Percentiles rank a stretch among this genome's conserved stretches.
Evolutionary conservation across 148 eudicot species (phyloP).

Genomic region (Drosera capensis): DNA sequence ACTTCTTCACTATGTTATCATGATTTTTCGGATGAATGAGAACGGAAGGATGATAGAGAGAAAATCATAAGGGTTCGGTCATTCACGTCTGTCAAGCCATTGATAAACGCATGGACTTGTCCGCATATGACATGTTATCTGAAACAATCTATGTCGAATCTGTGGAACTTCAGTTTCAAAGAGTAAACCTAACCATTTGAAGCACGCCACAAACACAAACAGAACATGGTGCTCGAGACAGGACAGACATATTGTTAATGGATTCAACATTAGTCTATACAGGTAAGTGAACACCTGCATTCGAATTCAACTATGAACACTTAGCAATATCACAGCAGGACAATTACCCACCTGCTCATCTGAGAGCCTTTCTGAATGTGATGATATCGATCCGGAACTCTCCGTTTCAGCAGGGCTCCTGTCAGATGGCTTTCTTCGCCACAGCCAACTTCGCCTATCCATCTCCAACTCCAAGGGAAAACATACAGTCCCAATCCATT

Average conservation of each 20-base stretch:
- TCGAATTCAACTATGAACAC: background rate
- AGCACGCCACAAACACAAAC: too few species aligned
- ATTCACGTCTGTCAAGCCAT: background rate
- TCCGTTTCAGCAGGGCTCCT: conserved; percentile 74
- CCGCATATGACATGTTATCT: background rate
- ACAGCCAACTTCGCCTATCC: conserved; percentile 82
- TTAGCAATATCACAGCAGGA: background rate
- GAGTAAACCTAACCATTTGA: background rate
- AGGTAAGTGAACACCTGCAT: too few species aligned
- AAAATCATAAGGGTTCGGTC: conserved; percentile 1
- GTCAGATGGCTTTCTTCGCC: conserved; percentile 77
- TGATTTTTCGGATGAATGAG: background rate
- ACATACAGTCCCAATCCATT: conserved; percentile 12
- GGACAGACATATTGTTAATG: too few species aligned
- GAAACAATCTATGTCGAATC: background rate
- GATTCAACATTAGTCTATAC: background rate
- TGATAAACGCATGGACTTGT: background rate
- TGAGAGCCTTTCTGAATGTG: conserved; percentile 69
- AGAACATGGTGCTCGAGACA: too few species aligned
- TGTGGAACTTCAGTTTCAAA: background rate
- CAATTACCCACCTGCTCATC: conserved; percentile 63
- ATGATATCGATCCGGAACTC: conserved; percentile 63
- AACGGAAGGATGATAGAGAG: background rate
- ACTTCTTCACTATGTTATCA: background rate
- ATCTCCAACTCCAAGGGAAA: conserved; percentile 12